Percentiles rank a stretch among this genome's conserved stretches.
phyloP scores from a whole-genome alignment of 2,329 filamentous ascomycete species.

The Penicillium digitatum region DNA sequence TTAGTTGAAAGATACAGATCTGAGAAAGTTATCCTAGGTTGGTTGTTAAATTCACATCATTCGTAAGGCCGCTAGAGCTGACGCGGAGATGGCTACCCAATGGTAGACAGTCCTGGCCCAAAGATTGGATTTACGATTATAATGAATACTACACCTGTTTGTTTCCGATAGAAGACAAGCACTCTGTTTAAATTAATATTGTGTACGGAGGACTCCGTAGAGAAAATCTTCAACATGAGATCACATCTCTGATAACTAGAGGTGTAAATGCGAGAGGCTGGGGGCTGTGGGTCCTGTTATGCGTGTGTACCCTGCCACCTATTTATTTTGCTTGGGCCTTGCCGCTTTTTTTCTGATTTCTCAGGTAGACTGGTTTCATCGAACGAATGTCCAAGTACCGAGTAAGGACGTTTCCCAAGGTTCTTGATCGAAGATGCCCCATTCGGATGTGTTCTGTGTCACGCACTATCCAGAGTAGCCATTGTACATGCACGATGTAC shows the following conservation, averaged over 20 bases:
- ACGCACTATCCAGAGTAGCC: neutral
- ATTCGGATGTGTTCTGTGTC: neutral
- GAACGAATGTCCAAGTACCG: neutral
- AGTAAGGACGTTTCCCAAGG: neutral
- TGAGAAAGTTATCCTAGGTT: neutral
- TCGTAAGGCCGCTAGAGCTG: neutral
- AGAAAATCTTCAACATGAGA: neutral
- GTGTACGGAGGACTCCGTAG: neutral
- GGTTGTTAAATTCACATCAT: neutral
- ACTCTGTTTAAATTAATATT: no score
- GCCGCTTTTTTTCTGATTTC: slow-evolving; percentile 4
- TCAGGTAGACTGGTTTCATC: neutral
- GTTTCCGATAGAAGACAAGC: neutral
- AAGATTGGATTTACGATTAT: neutral
- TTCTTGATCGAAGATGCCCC: neutral
- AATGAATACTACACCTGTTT: neutral
- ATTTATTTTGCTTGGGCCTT: slow-evolving; percentile 1
- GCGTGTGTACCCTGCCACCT: slow-evolving; percentile 1
- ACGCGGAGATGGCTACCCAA: neutral
- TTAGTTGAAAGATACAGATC: neutral
- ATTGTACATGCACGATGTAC: neutral
- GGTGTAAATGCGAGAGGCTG: neutral
- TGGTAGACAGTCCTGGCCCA: neutral
- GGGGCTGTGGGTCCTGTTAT: neutral
- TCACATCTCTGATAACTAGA: neutral